These are phyloP conservation scores for Ceriops zippeliana DNA, from an alignment of 345 rosid species.

Conservation along the genomic window DNA sequence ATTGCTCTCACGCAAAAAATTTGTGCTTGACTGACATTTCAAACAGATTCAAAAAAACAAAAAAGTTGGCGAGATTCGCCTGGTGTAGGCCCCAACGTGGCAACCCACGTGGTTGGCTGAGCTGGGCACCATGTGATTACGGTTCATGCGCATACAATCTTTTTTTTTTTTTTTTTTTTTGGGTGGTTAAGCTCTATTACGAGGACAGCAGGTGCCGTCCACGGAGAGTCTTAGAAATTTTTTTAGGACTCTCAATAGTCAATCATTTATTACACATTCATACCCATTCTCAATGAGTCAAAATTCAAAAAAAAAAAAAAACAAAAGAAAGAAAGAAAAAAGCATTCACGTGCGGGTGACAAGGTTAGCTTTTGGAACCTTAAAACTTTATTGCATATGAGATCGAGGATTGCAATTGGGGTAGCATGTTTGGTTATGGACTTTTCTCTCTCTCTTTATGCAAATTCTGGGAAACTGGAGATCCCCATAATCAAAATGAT, in stretches of 20 bases:
- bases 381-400: neutral
- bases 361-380: constrained; percentile 21
- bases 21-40: no score
- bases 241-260: no score
- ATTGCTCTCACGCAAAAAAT: no score
- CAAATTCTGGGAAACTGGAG: no score
- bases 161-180: constrained; percentile 11
- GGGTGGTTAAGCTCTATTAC: constrained; percentile 11
- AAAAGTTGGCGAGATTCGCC: constrained; percentile 6
- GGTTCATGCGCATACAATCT: constrained; percentile 26
- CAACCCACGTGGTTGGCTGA: constrained; percentile 53
- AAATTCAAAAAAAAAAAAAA: neutral
- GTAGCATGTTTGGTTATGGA: constrained; percentile 38
- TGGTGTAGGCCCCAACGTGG: constrained; percentile 28
- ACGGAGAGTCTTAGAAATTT: neutral
- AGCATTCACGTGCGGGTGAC: constrained; percentile 14
- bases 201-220: constrained; percentile 34
- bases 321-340: no score
- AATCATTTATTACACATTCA: constrained; percentile 2
- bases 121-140: constrained; percentile 61
- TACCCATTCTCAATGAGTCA: constrained; percentile 1
- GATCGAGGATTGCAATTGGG: constrained; percentile 12
- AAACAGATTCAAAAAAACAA: neutral
- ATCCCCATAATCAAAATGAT: no score
- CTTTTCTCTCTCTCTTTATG: no score